A percentile compares a stretch with the other conserved stretches of the same genome.
phyloP scores from a whole-genome alignment of 345 rosid genomes.

The Hibiscus tridactylites region DNA sequence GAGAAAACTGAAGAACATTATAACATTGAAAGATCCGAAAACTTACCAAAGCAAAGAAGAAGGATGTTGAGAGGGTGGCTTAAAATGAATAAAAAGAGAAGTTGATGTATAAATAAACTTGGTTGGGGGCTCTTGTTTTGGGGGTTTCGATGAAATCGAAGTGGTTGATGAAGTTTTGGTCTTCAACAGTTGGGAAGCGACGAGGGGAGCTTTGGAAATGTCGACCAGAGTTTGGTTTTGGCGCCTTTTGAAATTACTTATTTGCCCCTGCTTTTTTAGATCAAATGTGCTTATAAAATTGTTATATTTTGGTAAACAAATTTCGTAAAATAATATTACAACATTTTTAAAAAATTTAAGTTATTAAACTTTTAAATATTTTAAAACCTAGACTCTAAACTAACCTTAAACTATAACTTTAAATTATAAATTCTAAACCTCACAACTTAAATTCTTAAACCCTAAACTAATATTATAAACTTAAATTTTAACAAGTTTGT shows the following conservation, averaged over 20 bases:
- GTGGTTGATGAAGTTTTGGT: slow-evolving; percentile 1
- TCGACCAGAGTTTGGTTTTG: neutral
- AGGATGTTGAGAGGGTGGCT: neutral
- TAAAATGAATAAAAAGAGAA: neutral
- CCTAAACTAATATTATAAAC: too few species aligned
- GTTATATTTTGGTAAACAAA: too few species aligned
- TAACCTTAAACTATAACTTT: too few species aligned
- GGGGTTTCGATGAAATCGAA: slow-evolving; percentile 7
- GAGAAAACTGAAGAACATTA: neutral
- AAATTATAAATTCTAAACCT: too few species aligned
- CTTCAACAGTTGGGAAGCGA: neutral
- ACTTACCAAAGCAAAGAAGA: slow-evolving; percentile 3
- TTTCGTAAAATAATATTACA: too few species aligned
- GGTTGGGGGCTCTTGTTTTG: neutral
- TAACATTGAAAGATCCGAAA: neutral
- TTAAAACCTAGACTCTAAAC: too few species aligned
- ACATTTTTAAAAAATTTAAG: too few species aligned
- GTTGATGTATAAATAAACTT: neutral
- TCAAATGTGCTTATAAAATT: too few species aligned
- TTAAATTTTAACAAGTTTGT: too few species aligned
- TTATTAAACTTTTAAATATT: too few species aligned
- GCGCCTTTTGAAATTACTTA: neutral
- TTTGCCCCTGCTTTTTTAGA: neutral
- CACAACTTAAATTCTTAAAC: too few species aligned
- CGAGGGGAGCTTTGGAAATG: neutral